Evolutionary conservation across 441 rosid genomes (phyloP), one percentile per base, ranked within the genome.

Genomic region (Gossypium gossypioides): DNA sequence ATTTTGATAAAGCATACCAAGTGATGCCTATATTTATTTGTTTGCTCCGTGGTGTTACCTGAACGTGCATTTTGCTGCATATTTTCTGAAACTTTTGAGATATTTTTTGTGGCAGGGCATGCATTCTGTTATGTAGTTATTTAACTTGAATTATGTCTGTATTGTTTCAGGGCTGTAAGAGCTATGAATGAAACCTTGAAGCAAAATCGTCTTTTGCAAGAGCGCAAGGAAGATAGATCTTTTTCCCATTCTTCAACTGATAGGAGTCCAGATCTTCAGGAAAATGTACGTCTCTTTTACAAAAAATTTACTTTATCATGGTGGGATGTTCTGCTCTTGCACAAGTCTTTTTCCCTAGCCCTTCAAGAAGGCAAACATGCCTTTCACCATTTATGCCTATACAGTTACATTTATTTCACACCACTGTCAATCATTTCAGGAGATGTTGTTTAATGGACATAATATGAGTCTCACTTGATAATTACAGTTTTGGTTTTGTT

Each of bases 171-270:
- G 96, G 97, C 97, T 79, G 98, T 93, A 52, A 89, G 97, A 71
- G 97, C 96, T 50, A 96, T 96, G 98, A 93, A 84, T 83, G 99
- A 96, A 88, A 82, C 91, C 10, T 71, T 93, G 88, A 96, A 96
- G 92, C 98, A 93, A 86, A 91, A 93, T 76, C 95, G 95, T 63
- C 78, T 86, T 72, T 74, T 85, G 78, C 87, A 83, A 77, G 96
- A 86, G 77, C 91, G 60, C 21, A 80, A 79, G 46, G 86, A 82
- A 80, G 89, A 86, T 75, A 74, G 80, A 77, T 77, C 91, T 52
- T 83, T 80, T 80, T 61, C 87, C 54, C 82, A 67, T 79, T 77
- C 88, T 76, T 81, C 86, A 61, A 80, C 82, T 73, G 87, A 83
- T 72, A 80, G 81, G 77, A 84, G 79, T 58, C 74, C 86, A 71